Base-by-base conservation (phyloP, 2,329 filamentous ascomycete species). In the Trematosphaeria pertusa region DNA sequence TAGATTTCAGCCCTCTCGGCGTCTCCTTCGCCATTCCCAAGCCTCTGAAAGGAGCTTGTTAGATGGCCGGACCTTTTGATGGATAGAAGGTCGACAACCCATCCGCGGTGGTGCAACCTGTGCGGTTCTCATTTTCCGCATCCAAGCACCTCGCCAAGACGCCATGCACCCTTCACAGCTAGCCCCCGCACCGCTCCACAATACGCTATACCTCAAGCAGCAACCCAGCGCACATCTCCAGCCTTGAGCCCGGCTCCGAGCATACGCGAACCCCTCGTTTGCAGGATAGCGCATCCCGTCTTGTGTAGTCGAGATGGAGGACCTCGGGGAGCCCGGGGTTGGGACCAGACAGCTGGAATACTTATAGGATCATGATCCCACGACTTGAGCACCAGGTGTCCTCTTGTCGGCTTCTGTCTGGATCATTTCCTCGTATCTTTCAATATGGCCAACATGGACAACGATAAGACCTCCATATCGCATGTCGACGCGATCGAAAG, bases 71-170 rank as follows among this genome's bases (percentile, higher is more conserved):
- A n/a, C n/a, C n/a, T n/a, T n/a, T n/a, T n/a, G n/a, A n/a, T n/a
- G n/a, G n/a, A n/a, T n/a, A n/a, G n/a, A n/a, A n/a, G n/a, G n/a
- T n/a, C n/a, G n/a, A n/a, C n/a, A n/a, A n/a, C n/a, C n/a, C n/a
- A n/a, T n/a, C n/a, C n/a, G n/a, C n/a, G n/a, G n/a, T n/a, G n/a
- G n/a, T n/a, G n/a, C n/a, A n/a, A n/a, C n/a, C n/a, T n/a, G 8
- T 11, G 6, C 34, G 59, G 59, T 40, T 60, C 56, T 54, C 30
- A 18, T 64, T 62, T 55, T 62, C 61, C 61, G 59, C 12, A 21
- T 33, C n/a, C n/a, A n/a, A n/a, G n/a, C n/a, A n/a, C n/a, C n/a
- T n/a, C n/a, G n/a, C n/a, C n/a, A n/a, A 42, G 11, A 36, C 26
- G 38, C 43, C 32, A 46, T 8, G 35, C 9, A 36, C 20, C 31